Base-by-base conservation (phyloP, 305 asterid species). In the Solanum aculeatissimum region DNA sequence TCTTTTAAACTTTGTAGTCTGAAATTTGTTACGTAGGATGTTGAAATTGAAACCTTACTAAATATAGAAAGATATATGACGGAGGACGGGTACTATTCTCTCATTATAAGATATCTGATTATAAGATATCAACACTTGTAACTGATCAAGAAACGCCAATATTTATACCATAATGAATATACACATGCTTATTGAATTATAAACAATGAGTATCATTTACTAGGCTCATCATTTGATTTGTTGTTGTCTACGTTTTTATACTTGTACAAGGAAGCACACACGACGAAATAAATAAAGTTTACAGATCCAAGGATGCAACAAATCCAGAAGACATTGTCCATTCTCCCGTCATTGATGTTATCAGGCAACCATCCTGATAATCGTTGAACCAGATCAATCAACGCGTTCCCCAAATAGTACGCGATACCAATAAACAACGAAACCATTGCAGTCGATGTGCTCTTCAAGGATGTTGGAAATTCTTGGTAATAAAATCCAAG, bases 321-420 rank as follows among this genome's bases (percentile, higher is more conserved):
- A 7, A 88, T 19, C 98, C 98, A 95, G 43, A 89, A 95, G 77
- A 95, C 89, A 57, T 91, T 87, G 83, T 95, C 98, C 8, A 95
- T 54, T 88, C 92, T 92, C 82, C 98, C 98, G 1, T 89, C 9
- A 23, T 94, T 91, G 29, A 95, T 92, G 65, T 94, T 78, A n/a
- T 95, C 94, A 1, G 98, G 97, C 85, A 95, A 86, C 98, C 98
- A 95, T 10, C 88, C 86, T 1, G 98, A 90, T 9, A 83, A 45
- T 80, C 82, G 87, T 6, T 83, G 85, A 19, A 94, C 85, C 19
- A 89, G 63, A 87, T 91, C 94, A 55, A 95, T 91, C 19, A 93
- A 15, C 0, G 87, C 92, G 4, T 89, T 93, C 45, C 98, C 93
- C 7, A 89, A 40, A 82, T 94, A 93, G 80, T 90, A 95, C 0